phyloP scores from a whole-genome alignment of 306 rosid genomes.

The Prunus armeniaca region DNA sequence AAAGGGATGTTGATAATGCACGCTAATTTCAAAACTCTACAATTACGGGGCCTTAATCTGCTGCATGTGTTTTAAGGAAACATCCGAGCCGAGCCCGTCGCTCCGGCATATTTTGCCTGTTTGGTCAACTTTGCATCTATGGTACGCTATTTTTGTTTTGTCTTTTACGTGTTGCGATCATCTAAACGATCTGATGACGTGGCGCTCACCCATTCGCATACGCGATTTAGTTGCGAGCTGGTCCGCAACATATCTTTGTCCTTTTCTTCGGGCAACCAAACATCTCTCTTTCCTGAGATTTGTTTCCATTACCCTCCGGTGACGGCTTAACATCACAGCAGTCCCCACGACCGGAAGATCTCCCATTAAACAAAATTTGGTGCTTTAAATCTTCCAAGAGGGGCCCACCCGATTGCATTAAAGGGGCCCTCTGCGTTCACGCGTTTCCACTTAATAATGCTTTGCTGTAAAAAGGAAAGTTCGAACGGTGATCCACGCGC shows the following conservation, averaged over 20 bases:
- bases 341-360: background rate
- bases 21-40: too few relatives aligned
- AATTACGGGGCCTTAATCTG: background rate
- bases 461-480: background rate
- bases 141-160: background rate
- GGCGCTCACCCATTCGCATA: slow-evolving; percentile 2
- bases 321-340: background rate
- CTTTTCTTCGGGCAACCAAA: background rate
- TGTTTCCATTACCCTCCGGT: background rate
- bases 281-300: background rate
- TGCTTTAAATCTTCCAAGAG: background rate
- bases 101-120: background rate
- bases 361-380: background rate
- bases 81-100: background rate
- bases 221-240: slow-evolving; percentile 35
- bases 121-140: background rate
- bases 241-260: slow-evolving; percentile 37
- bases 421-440: background rate
- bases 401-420: background rate
- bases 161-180: background rate
- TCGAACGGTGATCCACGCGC: background rate
- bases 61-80: background rate
- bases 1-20: too few relatives aligned
- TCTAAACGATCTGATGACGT: background rate
- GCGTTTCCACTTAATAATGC: background rate